phyloP scores from a whole-genome alignment of 1,284 basidiomycete species.

The Leccinum subatratum region DNA sequence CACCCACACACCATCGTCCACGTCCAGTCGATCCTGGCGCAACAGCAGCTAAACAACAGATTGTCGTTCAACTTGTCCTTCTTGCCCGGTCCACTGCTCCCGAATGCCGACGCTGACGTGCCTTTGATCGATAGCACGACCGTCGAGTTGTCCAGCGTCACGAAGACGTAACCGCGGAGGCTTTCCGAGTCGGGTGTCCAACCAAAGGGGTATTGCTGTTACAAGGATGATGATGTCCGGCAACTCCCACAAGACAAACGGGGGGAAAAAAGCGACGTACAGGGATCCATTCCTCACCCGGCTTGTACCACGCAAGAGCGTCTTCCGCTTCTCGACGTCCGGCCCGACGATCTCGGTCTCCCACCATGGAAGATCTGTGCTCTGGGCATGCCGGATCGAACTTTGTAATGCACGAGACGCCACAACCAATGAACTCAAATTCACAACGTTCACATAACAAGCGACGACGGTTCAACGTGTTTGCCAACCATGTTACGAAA shows the following conservation, averaged over 20 bases:
- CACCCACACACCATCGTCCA: conserved; percentile 97
- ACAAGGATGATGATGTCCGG: not conserved
- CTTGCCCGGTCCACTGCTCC: conserved; percentile 74
- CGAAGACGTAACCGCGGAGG: conserved; percentile 88
- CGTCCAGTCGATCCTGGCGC: conserved; percentile 88
- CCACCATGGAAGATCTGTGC: conserved; percentile 52
- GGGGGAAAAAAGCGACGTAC: conserved; percentile 38
- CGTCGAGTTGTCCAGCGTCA: conserved; percentile 76
- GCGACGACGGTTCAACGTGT: too few relatives aligned
- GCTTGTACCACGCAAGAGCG: conserved; percentile 79
- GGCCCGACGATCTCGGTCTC: conserved; percentile 58
- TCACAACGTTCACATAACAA: too few relatives aligned
- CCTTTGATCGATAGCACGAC: conserved; percentile 93
- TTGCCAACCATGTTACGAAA: too few relatives aligned
- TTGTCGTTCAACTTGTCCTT: conserved; percentile 97
- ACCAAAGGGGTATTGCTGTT: conserved; percentile 78
- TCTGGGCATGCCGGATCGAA: conserved; percentile 48
- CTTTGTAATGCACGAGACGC: conserved; percentile 9
- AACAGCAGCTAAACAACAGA: conserved; percentile 96
- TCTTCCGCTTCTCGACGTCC: conserved; percentile 74
- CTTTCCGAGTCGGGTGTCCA: conserved; percentile 89
- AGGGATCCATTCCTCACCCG: conserved; percentile 60
- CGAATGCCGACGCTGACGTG: conserved; percentile 77
- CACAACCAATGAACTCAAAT: too few relatives aligned
- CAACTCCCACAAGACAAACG: not conserved